Evolutionary conservation across 2,329 filamentous ascomycete genomes (phyloP).

Genomic region (Pyrenochaeta sp.): DNA sequence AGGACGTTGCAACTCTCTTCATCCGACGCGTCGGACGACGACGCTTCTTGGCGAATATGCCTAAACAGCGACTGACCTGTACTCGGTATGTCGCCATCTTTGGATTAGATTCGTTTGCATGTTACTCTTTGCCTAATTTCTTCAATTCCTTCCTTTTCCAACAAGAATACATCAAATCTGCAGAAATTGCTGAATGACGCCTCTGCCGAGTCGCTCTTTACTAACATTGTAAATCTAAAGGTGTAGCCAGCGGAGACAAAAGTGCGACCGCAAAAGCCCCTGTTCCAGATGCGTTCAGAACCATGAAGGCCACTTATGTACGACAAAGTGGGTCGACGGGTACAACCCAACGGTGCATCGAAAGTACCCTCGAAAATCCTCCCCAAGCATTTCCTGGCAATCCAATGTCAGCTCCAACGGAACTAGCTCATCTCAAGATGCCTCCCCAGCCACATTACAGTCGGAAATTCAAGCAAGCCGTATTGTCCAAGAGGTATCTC

Average conservation of each 20-base stretch:
- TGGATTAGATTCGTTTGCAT: constrained; percentile 10
- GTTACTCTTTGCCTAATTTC: background rate
- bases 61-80: constrained; percentile 42
- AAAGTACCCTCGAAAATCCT: constrained; percentile 28
- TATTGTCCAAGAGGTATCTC: background rate
- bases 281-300: constrained; percentile 39
- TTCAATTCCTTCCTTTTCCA: no score
- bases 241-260: constrained; percentile 36
- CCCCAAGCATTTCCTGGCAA: constrained; percentile 4
- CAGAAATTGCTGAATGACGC: no score
- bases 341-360: constrained; percentile 43
- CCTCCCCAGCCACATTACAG: constrained; percentile 7
- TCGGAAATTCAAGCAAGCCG: constrained; percentile 1
- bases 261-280: constrained; percentile 40
- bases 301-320: constrained; percentile 42
- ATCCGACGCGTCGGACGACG: no score
- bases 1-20: no score
- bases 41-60: constrained; percentile 23
- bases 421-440: constrained; percentile 14
- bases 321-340: constrained; percentile 40
- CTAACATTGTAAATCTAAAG: no score
- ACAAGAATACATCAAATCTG: no score
- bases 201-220: no score
- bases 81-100: no score
- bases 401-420: constrained; percentile 13